Base-by-base conservation (phyloP, 495 filamentous ascomycete genomes). In the Podospora didyma region DNA sequence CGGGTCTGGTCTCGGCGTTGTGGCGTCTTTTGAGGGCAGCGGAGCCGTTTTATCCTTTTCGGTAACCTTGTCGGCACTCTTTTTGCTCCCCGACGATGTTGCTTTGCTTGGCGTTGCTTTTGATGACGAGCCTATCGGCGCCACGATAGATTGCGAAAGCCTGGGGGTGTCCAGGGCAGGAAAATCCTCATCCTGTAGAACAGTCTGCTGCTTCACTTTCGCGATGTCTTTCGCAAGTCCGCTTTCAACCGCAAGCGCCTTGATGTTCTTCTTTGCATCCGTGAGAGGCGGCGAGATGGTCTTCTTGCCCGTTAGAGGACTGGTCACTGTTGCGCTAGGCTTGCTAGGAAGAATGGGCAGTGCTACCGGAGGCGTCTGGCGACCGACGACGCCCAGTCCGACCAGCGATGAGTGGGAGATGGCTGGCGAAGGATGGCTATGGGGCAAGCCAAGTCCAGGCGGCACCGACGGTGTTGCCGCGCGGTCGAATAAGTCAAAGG, bases 391-490 rank as follows among this genome's bases (percentile, higher is more conserved):
- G 3, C 12, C 26, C 0, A 46, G 51, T 0, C 45, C 39, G 12
- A 44, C 57, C 10, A 64, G 16, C 20, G 68, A 68, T 6, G 65
- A 51, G 46, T 65, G 62, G 1, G 65, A 64, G 6, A 61, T 47
- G 9, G 62, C 58, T 0, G 76, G 73, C 0, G 75, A 69, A 23
- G 82, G 74, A 55, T 86, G 83, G 2, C 73, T 68, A 51, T 80
- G 80, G 4, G 80, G 78, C 12, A 84, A 66, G 14, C 80, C 80
- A 44, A 90, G 81, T 0, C 87, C 88, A 22, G 88, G 87, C 34
- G 87, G 87, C 10, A 87, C 71, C 2, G 77, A 79, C 3, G 86
- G 85, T 10, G 82, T 85, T 3, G 78, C 78, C 34, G 77, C 69
- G 23, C 76, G 75, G 17, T 77, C 76, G 35, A 72, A 74, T n/a